Evolutionary conservation across 2,329 filamentous ascomycete species (phyloP), one percentile per base, ranked within the genome.

Genomic region (Trichoderma harzianum): DNA sequence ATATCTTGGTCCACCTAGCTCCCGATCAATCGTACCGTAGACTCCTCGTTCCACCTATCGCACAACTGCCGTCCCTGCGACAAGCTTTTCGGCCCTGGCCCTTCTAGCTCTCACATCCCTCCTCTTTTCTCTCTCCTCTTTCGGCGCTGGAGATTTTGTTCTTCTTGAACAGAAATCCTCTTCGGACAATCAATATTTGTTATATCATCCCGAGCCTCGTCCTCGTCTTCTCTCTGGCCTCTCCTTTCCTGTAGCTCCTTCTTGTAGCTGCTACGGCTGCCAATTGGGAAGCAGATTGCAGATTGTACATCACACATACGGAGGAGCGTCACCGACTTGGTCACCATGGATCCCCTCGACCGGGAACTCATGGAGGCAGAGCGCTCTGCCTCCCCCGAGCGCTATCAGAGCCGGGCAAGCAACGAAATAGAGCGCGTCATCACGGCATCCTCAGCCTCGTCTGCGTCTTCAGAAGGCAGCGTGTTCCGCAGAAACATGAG

Each of bases 371-470:
- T 83, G 73, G 82, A 80, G 39, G 86, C 87, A 55, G 90, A 92
- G 80, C 81, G 79, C 72, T 86, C 87, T 75, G 89, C 89, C 62
- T 85, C 83, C 55, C 84, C 83, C 18, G 77, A 77, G 30, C 78
- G 74, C 71, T 80, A 83, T 72, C 78, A 78, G 18, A 79, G 74
- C 63, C 84, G 85, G 70, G 77, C 82, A 39, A 88, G 84, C 77
- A 78, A 85, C 76, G 86, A 87, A 82, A 88, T 92, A 73, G 88
- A 90, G 77, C 87, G 90, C 43, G 87, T 89, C n/a, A 76, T 84
- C 24, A 87, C 88, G 5, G 82, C 83, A 2, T 88, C 86, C 5
- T 87, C 86, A 5, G 80, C 82, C 18, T 85, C 85, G 39, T 86
- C 86, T 7, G 84, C 84, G 0, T 85, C 85, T 11, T 83, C 84